Conservation (phyloP, 1,284 basidiomycete species). For the Ganoderma multipileum region DNA sequence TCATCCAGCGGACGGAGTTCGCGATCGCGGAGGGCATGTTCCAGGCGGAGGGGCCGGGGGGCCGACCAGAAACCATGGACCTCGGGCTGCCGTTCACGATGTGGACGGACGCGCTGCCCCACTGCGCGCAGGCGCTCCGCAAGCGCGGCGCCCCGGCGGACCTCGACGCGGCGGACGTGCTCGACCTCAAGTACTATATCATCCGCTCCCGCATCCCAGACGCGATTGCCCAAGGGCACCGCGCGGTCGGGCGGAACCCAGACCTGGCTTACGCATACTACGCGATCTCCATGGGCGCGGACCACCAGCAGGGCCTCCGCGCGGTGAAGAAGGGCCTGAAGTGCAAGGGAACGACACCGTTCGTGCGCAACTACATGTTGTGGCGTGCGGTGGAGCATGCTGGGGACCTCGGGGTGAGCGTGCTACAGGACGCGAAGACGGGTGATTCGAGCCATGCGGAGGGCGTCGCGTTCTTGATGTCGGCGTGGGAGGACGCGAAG, state of each 20-base stretch:
- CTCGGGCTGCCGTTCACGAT: constrained; percentile 62
- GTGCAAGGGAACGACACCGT: constrained; percentile 39
- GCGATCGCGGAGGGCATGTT: constrained; percentile 62
- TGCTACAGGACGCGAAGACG: constrained; percentile 49
- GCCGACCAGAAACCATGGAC: constrained; percentile 46
- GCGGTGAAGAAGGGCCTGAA: constrained; percentile 67
- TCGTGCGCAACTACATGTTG: constrained; percentile 51
- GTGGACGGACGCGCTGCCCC: constrained; percentile 62
- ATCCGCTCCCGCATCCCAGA: constrained; percentile 52
- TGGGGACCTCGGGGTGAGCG: constrained; percentile 55
- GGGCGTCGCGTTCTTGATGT: constrained; percentile 62
- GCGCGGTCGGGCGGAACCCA: constrained; percentile 57
- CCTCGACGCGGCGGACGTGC: constrained; percentile 59
- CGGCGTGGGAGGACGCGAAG: constrained; percentile 64
- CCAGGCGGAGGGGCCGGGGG: constrained; percentile 49
- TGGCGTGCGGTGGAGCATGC: constrained; percentile 67
- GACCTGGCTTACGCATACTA: constrained; percentile 65
- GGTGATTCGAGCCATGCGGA: constrained; percentile 59
- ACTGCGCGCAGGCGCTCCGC: constrained; percentile 60
- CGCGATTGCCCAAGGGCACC: constrained; percentile 51
- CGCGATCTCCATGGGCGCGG: constrained; percentile 50
- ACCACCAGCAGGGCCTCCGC: constrained; percentile 44
- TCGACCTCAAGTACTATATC: constrained; percentile 64
- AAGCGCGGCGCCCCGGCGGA: constrained; percentile 46
- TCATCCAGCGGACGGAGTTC: constrained; percentile 64